These are phyloP conservation scores for Aspergillus conjunctus DNA, from an alignment of 495 filamentous ascomycete genomes.

Conservation along the genomic window DNA sequence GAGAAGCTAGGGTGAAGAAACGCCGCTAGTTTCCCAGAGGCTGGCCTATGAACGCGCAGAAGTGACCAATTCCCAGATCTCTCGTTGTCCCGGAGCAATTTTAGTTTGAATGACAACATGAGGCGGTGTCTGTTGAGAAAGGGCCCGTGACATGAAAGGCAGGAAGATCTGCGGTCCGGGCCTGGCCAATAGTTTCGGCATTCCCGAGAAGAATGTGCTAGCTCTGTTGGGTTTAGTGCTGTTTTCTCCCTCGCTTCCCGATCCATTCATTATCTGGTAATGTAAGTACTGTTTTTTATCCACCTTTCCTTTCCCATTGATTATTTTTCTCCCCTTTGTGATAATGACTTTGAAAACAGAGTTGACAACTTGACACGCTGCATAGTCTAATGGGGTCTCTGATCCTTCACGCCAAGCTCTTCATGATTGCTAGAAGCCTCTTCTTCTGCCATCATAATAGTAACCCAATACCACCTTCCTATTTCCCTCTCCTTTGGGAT, in stretches of 20 bases:
- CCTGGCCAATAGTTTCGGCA: constrained; percentile 19
- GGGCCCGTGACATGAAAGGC: constrained; percentile 4
- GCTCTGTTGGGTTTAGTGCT: neutral
- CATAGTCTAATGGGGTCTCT: neutral
- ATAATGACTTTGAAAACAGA: neutral
- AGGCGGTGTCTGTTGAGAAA: constrained; percentile 12
- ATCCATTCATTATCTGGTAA: neutral
- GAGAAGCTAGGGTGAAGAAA: neutral
- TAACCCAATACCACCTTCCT: neutral
- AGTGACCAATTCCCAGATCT: neutral
- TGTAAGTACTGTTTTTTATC: neutral
- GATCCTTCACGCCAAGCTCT: neutral
- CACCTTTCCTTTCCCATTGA: neutral
- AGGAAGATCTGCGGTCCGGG: constrained; percentile 19
- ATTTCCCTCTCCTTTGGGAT: neutral
- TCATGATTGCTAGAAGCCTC: neutral
- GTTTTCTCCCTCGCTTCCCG: constrained; percentile 1
- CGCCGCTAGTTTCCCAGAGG: neutral
- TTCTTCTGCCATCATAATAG: neutral
- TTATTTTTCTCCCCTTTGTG: neutral
- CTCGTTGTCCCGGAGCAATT: neutral
- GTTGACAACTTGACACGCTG: neutral
- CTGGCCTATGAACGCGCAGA: constrained; percentile 4
- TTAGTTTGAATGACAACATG: constrained; percentile 16
- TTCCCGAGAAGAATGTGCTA: constrained; percentile 14